Conservation (phyloP, 208 protist genomes). For the Herpetomonas tarakana region DNA sequence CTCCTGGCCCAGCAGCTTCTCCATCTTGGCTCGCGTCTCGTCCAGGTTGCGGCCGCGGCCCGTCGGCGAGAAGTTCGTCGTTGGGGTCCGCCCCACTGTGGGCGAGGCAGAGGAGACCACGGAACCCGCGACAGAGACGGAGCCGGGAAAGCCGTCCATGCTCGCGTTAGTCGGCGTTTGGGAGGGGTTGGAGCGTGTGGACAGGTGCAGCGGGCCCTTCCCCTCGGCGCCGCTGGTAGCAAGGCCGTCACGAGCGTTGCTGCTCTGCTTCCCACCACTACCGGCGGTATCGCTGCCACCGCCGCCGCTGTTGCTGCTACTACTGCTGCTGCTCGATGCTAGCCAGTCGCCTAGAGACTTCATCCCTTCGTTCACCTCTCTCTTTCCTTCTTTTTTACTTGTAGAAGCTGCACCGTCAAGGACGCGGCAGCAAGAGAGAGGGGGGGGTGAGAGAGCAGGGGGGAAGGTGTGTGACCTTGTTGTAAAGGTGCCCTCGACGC, state of each 20-base stretch:
- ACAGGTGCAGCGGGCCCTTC: too few species aligned
- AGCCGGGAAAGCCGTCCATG: neutral
- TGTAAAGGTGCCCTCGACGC: too few species aligned
- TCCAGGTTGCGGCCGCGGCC: conserved; percentile 7
- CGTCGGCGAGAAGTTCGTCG: neutral
- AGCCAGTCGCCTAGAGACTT: conserved; percentile 75
- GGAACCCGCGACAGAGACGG: neutral
- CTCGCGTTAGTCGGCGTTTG: neutral
- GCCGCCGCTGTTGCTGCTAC: neutral
- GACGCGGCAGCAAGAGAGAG: too few species aligned
- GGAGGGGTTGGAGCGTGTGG: neutral
- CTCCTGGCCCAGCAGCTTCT: conserved; percentile 36
- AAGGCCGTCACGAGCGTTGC: too few species aligned
- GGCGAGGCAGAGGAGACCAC: neutral
- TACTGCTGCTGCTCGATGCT: conserved; percentile 27
- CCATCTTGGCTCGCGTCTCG: conserved; percentile 59
- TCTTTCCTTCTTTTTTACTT: too few species aligned
- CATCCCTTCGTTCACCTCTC: too few species aligned
- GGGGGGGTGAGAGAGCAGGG: too few species aligned
- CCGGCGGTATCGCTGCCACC: too few species aligned
- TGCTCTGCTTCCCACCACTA: too few species aligned
- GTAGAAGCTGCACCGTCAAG: too few species aligned
- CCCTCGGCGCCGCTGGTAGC: neutral
- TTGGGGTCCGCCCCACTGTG: neutral
- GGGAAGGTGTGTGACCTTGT: too few species aligned